Base-by-base conservation (phyloP, 306 rosid species). In the Ceratonia siliqua region DNA sequence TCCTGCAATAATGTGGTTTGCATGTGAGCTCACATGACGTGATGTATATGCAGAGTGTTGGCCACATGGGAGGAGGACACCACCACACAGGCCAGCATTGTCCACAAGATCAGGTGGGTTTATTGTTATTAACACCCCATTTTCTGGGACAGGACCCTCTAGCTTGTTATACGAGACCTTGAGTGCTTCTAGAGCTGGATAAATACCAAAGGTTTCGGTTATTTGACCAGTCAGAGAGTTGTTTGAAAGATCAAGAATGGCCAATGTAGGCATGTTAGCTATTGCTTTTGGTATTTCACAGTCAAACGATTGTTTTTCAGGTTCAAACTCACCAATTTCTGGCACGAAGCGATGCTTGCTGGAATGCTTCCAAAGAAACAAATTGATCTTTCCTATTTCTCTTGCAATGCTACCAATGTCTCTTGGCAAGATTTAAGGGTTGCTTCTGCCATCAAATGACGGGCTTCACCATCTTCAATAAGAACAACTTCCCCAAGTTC, bases 241-340 rank as follows among this genome's bases (percentile, higher is more conserved):
- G 83, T 90, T 92, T 73, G 97, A 92, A 68, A 94, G 90, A 82
- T 94, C 97, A 57, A 94, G 93, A 70, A 86, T 82, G 70, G 99
- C 88, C 81, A 94, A 71, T 43, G 95, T 66, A 22, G 97, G 90
- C 97, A 94, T 92, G 77, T 68, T 86, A 10, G 93, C 85, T 39
- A 94, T 70, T 64, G 85, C 64, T 54, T 83, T 87, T 22, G 99
- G 99, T 70, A 94, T 94, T 76, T 88, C 86, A 35, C 97, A 2
- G 56, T 81, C 68, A 94, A 77, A 10, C 42, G 84, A 87, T 94
- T 94, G 86, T 82, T 94, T 82, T 81, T 85, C 15, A 94, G 89
- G 85, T 94, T 94, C 81, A 94, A 82, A 35, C 74, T 82, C 8
- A 94, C 99, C 72, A 94, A 56, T 73, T 83, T 94, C 88, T 90